Evolutionary conservation across 208 protist genomes (phyloP).

Genomic region (Trichomonas vaginalis): DNA sequence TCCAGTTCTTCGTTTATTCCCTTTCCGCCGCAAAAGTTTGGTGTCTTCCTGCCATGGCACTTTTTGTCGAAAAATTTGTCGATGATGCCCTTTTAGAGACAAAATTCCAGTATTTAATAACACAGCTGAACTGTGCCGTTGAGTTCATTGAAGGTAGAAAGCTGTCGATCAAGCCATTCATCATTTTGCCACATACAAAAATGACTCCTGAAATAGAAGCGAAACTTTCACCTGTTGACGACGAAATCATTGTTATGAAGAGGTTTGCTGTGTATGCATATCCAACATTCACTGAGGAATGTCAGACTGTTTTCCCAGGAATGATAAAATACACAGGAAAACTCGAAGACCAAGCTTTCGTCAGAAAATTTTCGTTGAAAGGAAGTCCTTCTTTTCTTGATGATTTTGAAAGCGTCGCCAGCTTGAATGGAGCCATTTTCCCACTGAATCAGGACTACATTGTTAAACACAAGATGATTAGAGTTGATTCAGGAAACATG

Average conservation of each 20-base stretch:
- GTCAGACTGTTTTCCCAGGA: neutral
- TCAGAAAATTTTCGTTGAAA: neutral
- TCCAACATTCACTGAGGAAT: neutral
- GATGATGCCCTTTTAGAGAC: neutral
- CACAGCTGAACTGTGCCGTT: neutral
- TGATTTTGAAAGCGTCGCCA: neutral
- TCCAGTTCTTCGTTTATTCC: neutral
- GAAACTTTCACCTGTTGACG: neutral
- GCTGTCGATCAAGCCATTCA: neutral
- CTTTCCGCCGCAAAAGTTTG: neutral
- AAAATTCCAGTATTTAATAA: neutral
- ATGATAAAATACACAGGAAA: neutral
- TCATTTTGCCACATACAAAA: neutral
- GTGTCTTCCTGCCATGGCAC: neutral
- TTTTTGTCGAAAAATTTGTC: neutral
- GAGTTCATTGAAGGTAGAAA: neutral
- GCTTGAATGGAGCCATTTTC: neutral
- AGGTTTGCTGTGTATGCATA: neutral
- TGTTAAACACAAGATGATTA: neutral
- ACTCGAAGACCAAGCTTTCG: neutral
- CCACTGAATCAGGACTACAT: neutral
- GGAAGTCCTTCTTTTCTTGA: neutral
- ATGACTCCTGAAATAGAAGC: neutral
- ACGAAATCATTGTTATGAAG: neutral
- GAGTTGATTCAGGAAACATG: neutral